Percentiles rank a stretch among this genome's conserved stretches.
These are phyloP conservation scores for Lenzites betulinus DNA, from an alignment of 768 basidiomycete genomes.

Conservation along the genomic window DNA sequence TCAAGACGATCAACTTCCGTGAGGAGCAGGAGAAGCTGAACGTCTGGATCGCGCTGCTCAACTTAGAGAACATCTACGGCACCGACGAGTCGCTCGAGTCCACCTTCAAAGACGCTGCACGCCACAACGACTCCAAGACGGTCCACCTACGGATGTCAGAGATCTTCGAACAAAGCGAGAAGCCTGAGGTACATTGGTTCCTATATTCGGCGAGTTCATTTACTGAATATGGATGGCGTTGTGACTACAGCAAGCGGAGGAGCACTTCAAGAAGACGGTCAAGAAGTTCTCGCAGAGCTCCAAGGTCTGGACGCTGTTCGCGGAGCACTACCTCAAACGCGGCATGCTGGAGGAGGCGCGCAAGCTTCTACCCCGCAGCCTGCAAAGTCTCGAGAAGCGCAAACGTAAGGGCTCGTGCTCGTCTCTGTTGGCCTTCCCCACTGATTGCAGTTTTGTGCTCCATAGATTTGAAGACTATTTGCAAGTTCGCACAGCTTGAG, in stretches of 20 bases:
- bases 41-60: constrained; percentile 95
- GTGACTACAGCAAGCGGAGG: constrained; percentile 78
- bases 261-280: constrained; percentile 81
- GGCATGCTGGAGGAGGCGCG: constrained; percentile 80
- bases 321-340: constrained; percentile 75
- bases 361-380: constrained; percentile 79
- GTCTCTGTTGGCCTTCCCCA: not conserved
- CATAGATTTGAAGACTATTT: constrained; percentile 91
- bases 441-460: not conserved
- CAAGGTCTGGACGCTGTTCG: constrained; percentile 91
- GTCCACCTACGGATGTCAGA: constrained; percentile 82
- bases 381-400: constrained; percentile 90
- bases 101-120: constrained; percentile 88
- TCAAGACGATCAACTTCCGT: constrained; percentile 88
- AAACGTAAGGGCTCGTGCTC: constrained; percentile 67
- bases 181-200: constrained; percentile 60
- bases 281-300: constrained; percentile 96
- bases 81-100: constrained; percentile 75
- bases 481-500: constrained; percentile 92
- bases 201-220: not conserved
- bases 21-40: constrained; percentile 97
- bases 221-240: not conserved
- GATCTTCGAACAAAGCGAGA: constrained; percentile 83
- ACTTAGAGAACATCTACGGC: constrained; percentile 92
- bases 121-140: constrained; percentile 91